Evolutionary conservation across 2,329 filamentous ascomycete genomes (phyloP), one percentile per base, ranked within the genome.

Genomic region (Sclerotinia spermophila): DNA sequence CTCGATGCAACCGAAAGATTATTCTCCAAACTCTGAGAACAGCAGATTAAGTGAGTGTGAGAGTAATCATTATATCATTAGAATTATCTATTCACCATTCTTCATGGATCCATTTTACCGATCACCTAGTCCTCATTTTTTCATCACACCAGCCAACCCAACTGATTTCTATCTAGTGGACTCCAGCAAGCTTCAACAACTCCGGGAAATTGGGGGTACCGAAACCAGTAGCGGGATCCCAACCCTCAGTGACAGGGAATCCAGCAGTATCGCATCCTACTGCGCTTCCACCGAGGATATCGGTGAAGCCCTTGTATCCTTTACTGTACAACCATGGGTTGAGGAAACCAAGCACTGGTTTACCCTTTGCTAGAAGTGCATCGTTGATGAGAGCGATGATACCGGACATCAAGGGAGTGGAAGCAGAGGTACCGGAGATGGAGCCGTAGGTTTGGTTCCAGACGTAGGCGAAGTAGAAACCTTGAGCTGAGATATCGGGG

Each of bases 381-480:
- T 90, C 88, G 74, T 91, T 91, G 59, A 91, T 81, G 6, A 91
- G 82, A 2, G 86, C 81, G 51, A 91, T 81, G 70, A 91, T 82
- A 27, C 83, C 85, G 0, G 86, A 83, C 4, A 86, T 84, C 0
- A 86, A 80, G 0, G 89, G 89, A 0, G 85, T 80, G 0, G 87
- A 84, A 19, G 87, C 87, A 13, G 81, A 83, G 2, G 84, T 86
- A 5, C 86, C 86, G 35, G 81, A 82, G 45, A 87, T 82, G 0
- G 77, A 75, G 1, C 77, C 76, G 51, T 79, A 76, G 0, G 74
- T 79, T 6, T 79, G 79, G 55, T 82, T 80, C 74, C 80, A 81
- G 71, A 80, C 72, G 33, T 77, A 73, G 10, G 78, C 73, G 70
- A 89, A 90, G 72, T 87, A 86, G 11, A 86, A 86, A 2, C 89